Conservation (phyloP, 1,139 yeast species). For the Taiozyma sp. region DNA sequence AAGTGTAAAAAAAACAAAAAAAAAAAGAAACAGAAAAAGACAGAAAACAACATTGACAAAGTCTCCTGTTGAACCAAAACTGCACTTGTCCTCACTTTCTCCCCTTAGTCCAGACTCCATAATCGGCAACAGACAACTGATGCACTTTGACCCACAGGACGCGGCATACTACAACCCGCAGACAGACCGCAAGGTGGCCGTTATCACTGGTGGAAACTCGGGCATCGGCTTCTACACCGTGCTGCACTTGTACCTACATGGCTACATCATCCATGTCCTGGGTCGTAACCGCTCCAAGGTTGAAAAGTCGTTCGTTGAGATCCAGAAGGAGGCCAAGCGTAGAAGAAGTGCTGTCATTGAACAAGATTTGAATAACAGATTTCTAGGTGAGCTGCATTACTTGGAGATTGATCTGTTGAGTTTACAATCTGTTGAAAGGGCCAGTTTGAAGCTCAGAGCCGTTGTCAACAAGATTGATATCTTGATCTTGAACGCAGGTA, state of each 20-base stretch:
- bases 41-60: too few species aligned
- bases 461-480: constrained; percentile 54
- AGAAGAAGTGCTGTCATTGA: constrained; percentile 25
- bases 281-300: constrained; percentile 63
- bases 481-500: constrained; percentile 77
- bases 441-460: constrained; percentile 44
- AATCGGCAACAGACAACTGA: neutral
- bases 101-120: neutral
- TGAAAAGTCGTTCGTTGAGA: constrained; percentile 48
- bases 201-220: constrained; percentile 77
- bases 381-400: constrained; percentile 54
- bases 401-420: constrained; percentile 61
- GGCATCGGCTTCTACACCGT: constrained; percentile 81
- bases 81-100: too few species aligned
- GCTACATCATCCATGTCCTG: constrained; percentile 67
- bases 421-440: constrained; percentile 51
- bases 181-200: constrained; percentile 50
- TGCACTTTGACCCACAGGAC: constrained; percentile 12
- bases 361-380: constrained; percentile 19
- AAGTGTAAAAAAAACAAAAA: too few species aligned
- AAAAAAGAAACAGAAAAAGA: too few species aligned
- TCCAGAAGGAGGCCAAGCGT: constrained; percentile 47
- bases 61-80: too few species aligned
- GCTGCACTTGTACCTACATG: constrained; percentile 73
- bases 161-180: constrained; percentile 26